These are phyloP conservation scores for Elaeis oleifera DNA, from an alignment of 202 grass and related monocot species.

Conservation along the genomic window DNA sequence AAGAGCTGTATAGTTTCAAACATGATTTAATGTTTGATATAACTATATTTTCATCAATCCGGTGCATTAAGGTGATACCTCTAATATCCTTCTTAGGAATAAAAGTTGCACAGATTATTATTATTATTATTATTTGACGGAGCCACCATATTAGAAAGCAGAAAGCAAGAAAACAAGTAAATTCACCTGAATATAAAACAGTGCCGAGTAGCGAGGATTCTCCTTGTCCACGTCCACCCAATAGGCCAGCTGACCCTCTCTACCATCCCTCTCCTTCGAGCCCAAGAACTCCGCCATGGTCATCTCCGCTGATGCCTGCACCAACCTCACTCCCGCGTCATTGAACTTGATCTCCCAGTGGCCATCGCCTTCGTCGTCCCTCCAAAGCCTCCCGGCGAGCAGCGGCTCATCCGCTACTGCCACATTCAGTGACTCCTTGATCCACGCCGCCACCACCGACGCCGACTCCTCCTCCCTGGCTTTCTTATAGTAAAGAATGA, in stretches of 20 bases:
- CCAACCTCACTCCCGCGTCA: constrained; percentile 62
- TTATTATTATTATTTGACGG: no score
- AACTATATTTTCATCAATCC: no score
- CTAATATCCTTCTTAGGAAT: no score
- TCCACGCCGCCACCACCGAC: constrained; percentile 42
- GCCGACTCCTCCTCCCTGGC: constrained; percentile 25
- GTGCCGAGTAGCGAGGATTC: constrained; percentile 48
- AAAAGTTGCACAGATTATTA: no score
- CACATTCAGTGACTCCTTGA: constrained; percentile 65
- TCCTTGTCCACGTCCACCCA: constrained; percentile 46
- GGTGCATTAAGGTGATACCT: no score
- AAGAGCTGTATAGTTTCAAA: no score
- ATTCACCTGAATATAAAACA: constrained; percentile 62
- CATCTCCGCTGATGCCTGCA: constrained; percentile 58
- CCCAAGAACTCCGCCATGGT: constrained; percentile 51
- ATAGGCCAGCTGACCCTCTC: constrained; percentile 46
- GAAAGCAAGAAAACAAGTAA: no score
- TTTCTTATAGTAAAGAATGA: constrained; percentile 74
- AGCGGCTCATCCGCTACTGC: constrained; percentile 56
- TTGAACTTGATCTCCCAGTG: constrained; percentile 89
- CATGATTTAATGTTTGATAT: no score
- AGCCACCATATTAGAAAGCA: no score
- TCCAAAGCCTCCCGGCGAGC: constrained; percentile 69
- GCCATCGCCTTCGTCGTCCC: constrained; percentile 29
- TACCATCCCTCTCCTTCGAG: constrained; percentile 1